Evolutionary conservation across 306 rosid species (phyloP), one percentile per base, ranked within the genome.

Genomic region (Fragaria iinumae): DNA sequence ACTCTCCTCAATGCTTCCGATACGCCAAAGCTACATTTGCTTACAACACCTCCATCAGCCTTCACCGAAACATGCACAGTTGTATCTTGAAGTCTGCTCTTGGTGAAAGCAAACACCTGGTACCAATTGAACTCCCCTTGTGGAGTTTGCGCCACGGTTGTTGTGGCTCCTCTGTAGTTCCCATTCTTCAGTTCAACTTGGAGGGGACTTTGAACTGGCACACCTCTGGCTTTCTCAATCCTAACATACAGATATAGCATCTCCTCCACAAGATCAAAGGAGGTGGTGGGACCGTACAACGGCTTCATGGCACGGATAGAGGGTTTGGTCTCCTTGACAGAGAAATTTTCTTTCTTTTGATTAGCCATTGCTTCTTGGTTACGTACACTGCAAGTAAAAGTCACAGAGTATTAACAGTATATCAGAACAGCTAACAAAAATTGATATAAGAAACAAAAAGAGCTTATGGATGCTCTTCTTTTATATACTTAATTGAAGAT

Each of bases 221-320:
- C 11, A 13, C 52, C 21, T 78, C 74, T 82, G 4, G 84, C 86
- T 71, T 53, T 80, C 14, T 74, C 84, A 60, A 87, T 32, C 65
- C n/a, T 82, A 12, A 82, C 80, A 60, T 73, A 87, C 29, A 80
- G 63, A 69, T 69, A 87, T 20, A 41, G 44, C 68, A n/a, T 80
- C 32, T 64, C 66, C 77, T 84, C 85, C 44, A 84, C 82, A 43
- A 87, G 81, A 70, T 82, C 70, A 12, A 65, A 27, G 66, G n/a
- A 17, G 17, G 62, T 27, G 27, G 16, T 2, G 6, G 67, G 68
- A 11, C 67, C 68, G 2, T 1, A 0, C 1, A 11, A 13, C 5
- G 25, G 49, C 0, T 6, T 25, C 14, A 1, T 56, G 67, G 67
- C 77, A 16, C 13, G 16, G 67, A 73, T 73, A 20, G 63, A 39